Evolutionary conservation across 805 yeast genomes (phyloP).

Genomic region (Ogataea naganishii): DNA sequence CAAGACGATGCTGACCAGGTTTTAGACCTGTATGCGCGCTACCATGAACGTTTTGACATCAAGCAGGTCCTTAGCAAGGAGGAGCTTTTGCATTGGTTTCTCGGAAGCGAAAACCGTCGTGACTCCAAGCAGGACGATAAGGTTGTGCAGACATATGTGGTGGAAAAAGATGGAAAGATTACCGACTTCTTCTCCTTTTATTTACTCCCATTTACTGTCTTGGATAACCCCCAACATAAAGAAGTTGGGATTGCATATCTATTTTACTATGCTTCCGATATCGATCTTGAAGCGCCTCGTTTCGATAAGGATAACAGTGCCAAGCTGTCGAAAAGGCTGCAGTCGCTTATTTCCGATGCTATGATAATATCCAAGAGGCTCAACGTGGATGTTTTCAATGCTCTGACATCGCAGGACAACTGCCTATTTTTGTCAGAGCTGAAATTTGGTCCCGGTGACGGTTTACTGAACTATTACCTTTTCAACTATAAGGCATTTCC

Average conservation of each 20-base stretch:
- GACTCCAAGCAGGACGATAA: slow-evolving; percentile 23
- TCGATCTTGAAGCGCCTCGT: slow-evolving; percentile 33
- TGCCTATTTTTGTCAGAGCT: slow-evolving; percentile 70
- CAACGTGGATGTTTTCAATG: slow-evolving; percentile 87
- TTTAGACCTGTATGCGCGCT: slow-evolving; percentile 46
- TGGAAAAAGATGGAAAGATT: slow-evolving; percentile 56
- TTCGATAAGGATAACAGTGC: slow-evolving; percentile 30
- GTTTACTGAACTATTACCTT: slow-evolving; percentile 79
- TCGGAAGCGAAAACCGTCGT: slow-evolving; percentile 33
- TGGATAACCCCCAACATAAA: slow-evolving; percentile 53
- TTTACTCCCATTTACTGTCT: slow-evolving; percentile 77
- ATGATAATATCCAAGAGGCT: slow-evolving; percentile 60
- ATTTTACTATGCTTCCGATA: slow-evolving; percentile 80
- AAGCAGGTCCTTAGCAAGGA: slow-evolving; percentile 55
- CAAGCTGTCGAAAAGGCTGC: slow-evolving; percentile 49
- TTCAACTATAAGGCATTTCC: slow-evolving; percentile 85
- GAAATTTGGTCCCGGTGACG: slow-evolving; percentile 93
- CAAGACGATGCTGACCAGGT: slow-evolving; percentile 59
- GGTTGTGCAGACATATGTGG: slow-evolving; percentile 74
- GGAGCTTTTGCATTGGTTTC: slow-evolving; percentile 77
- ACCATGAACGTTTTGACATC: slow-evolving; percentile 64
- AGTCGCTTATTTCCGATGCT: slow-evolving; percentile 59
- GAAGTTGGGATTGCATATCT: slow-evolving; percentile 80
- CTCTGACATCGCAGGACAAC: slow-evolving; percentile 86
- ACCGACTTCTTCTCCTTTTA: slow-evolving; percentile 90